phyloP scores from a whole-genome alignment of 257 asterid species.

The Rehmannia glutinosa region DNA sequence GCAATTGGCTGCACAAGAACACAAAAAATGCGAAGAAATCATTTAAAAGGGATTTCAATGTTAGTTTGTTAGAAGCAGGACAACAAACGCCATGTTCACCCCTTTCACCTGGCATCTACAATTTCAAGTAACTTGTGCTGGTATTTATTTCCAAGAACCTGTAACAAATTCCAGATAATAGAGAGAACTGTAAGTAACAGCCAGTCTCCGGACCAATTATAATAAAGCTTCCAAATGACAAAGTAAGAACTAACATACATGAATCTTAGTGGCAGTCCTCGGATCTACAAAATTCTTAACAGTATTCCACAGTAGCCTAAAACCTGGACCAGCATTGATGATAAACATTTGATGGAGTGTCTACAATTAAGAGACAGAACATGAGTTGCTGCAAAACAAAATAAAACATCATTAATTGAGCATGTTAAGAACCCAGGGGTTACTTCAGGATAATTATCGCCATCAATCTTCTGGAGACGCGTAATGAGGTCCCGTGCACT shows the following conservation, averaged over 20 bases:
- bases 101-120: slow-evolving; percentile 72
- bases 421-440: slow-evolving; percentile 14
- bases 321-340: slow-evolving; percentile 92
- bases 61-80: slow-evolving; percentile 13
- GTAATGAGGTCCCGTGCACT: slow-evolving; percentile 82
- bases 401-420: slow-evolving; percentile 11
- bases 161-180: slow-evolving; percentile 17
- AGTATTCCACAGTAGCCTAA: slow-evolving; percentile 87
- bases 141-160: slow-evolving; percentile 93
- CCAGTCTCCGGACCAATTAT: neutral
- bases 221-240: slow-evolving; percentile 1
- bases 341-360: slow-evolving; percentile 96
- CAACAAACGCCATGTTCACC: slow-evolving; percentile 8
- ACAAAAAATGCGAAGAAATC: neutral
- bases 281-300: slow-evolving; percentile 86
- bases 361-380: slow-evolving; percentile 45
- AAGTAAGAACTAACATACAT: slow-evolving; percentile 37
- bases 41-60: neutral
- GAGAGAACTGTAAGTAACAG: slow-evolving; percentile 9
- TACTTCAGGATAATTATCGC: slow-evolving; percentile 95
- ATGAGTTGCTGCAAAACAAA: slow-evolving; percentile 11
- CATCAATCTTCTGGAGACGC: slow-evolving; percentile 89
- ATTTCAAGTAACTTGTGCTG: slow-evolving; percentile 82
- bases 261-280: slow-evolving; percentile 92
- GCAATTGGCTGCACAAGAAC: slow-evolving; percentile 76